Evolutionary conservation across 768 basidiomycete genomes (phyloP), one percentile per base, ranked within the genome.

Genomic region (Russula earlei): DNA sequence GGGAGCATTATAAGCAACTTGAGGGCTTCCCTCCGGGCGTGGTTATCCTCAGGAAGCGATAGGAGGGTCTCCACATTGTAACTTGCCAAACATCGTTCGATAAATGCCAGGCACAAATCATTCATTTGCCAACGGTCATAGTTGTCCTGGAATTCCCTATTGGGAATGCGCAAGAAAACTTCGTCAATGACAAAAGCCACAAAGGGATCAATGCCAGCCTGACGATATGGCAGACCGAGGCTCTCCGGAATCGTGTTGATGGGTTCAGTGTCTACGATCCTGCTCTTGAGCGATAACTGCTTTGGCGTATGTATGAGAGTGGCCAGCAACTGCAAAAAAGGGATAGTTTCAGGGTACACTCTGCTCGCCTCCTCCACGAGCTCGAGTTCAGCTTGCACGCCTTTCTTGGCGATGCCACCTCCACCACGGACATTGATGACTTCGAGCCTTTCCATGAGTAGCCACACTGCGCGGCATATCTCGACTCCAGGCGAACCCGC

Each of bases 51-150:
- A 2, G 73, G 71, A 43, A 74, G 70, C 8, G 77, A 72, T 22
- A 90, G 74, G 17, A 96, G 72, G 3, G 78, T 77, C 63, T 89
- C 85, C 46, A 95, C 72, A 64, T 91, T 84, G 69, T 87, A 93
- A 63, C 83, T 83, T 0, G 85, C 87, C 34, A 97, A 71, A 24
- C 83, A 81, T 36, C 87, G 82, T 65, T 97, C 95, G 54, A 95
- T 77, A 66, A 89, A 95, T 56, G 80, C 82, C 42, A 97, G 73
- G 52, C 87, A 89, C 0, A 85, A 75, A 60, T 94, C 91, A 52
- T 92, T 87, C 67, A 88, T 84, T 63, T 82, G 76, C 92, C 91
- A 97, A 58, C 85, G 72, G 64, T 97, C 91, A 12, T 81, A 81
- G 11, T 81, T 81, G 31, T 77, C 77, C 3, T 79, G 73, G 64